Base-by-base conservation (phyloP, 1,139 yeast genomes). In the Taphrina communis region DNA sequence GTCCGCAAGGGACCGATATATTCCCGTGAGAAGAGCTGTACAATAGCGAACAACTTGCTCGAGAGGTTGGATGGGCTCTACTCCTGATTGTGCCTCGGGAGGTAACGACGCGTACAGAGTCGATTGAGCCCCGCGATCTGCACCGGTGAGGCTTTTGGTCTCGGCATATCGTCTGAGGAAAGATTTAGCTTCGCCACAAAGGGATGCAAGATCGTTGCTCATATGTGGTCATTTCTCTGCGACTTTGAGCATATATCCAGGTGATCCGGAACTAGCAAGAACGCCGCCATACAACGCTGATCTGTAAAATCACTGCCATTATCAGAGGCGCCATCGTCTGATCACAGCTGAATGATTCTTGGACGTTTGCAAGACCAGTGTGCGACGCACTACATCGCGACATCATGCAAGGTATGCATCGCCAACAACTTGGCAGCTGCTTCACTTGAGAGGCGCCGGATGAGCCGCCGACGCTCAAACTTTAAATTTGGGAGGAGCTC, bases 401-500 rank as follows among this genome's bases (percentile, higher is more conserved):
- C 31, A 25, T 25, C 31, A 25, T 25, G 31, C 31, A 25, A 25
- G 31, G 31, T 25, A 25, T 25, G 31, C 31, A 25, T 25, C 31
- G 31, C 31, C 31, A 25, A 25, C 31, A 25, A 25, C 31, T 25
- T 4, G 4, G 31, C 31, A 25, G 31, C 31, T 25, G 31, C 31
- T 25, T 25, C 31, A 25, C 31, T 25, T 4, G 31, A 25, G 31
- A 25, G 31, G 31, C 31, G 31, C 31, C 53, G 36, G n/a, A 35
- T 21, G 53, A n/a, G n/a, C 53, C 53, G 53, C 53, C 53, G 21
- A 4, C 31, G 6, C 53, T 50, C 53, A 50, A 50, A 50, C 53
- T 50, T 25, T 50, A 50, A 50, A 50, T 50, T 25, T 44, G n/a
- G n/a, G 53, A 50, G 53, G 53, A 50, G 53, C 53, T 50, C 53